Evolutionary conservation across 768 basidiomycete genomes (phyloP).

Genomic region (Amanita rimosa): DNA sequence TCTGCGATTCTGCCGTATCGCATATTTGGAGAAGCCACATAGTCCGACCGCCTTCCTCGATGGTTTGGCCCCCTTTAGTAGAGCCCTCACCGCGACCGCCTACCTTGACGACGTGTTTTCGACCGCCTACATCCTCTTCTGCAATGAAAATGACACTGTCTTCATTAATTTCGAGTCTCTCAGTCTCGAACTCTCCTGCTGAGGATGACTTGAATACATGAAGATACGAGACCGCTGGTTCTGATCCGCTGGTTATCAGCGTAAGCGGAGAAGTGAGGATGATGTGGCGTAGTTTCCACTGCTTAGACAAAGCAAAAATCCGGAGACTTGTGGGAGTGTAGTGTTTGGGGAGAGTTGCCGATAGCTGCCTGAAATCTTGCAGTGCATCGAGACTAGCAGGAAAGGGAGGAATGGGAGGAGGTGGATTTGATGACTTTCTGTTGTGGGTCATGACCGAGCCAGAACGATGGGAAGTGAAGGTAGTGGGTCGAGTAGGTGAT

Average conservation of each 20-base stretch:
- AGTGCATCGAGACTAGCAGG: constrained; percentile 48
- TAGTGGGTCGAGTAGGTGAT: constrained; percentile 18
- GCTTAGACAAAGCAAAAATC: constrained; percentile 60
- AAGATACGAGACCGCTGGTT: constrained; percentile 42
- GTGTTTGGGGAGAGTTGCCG: constrained; percentile 53
- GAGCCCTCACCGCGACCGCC: constrained; percentile 51
- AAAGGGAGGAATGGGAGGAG: constrained; percentile 40
- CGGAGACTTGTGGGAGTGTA: constrained; percentile 58
- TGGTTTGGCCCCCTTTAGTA: constrained; percentile 28
- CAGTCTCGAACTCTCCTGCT: constrained; percentile 56
- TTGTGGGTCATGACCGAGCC: constrained; percentile 26
- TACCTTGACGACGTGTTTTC: constrained; percentile 51
- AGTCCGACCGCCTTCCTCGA: constrained; percentile 38
- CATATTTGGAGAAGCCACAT: constrained; percentile 67
- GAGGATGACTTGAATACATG: constrained; percentile 62
- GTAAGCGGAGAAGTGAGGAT: constrained; percentile 41
- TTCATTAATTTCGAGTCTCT: constrained; percentile 67
- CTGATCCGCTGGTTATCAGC: constrained; percentile 22
- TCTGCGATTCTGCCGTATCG: constrained; percentile 50
- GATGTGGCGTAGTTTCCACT: constrained; percentile 59
- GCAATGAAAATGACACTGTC: constrained; percentile 68
- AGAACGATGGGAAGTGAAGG: constrained; percentile 21
- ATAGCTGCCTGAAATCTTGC: constrained; percentile 37
- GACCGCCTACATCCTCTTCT: constrained; percentile 39
- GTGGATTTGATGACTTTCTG: constrained; percentile 21